Conservation (phyloP, 2,329 filamentous ascomycete genomes). For the Fusarium algeriense region DNA sequence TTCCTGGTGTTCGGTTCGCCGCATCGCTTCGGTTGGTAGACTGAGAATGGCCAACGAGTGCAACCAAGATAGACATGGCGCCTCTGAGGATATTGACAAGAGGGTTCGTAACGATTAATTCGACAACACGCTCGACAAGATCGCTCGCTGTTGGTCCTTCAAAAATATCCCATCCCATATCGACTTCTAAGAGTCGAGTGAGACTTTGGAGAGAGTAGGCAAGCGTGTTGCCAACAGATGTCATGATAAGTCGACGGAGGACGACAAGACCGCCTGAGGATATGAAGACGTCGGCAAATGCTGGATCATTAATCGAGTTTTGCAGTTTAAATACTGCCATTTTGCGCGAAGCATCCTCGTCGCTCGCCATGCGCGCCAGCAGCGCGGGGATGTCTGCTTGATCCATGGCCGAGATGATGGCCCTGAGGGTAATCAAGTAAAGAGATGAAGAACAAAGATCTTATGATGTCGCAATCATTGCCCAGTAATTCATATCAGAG, state of each 20-base stretch:
- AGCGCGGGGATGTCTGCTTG: slow-evolving; percentile 76
- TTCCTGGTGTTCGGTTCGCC: slow-evolving; percentile 62
- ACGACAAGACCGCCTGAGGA: slow-evolving; percentile 86
- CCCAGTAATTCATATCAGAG: slow-evolving; percentile 10
- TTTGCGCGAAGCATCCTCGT: slow-evolving; percentile 92
- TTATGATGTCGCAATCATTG: slow-evolving; percentile 37
- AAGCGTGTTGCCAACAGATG: slow-evolving; percentile 90
- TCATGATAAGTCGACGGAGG: slow-evolving; percentile 85
- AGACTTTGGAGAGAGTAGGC: slow-evolving; percentile 95
- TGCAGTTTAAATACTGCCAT: slow-evolving; percentile 99
- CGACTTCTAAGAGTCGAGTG: slow-evolving; percentile 88
- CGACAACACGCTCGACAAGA: slow-evolving; percentile 81
- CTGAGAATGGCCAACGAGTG: slow-evolving; percentile 89
- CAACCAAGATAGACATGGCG: slow-evolving; percentile 95
- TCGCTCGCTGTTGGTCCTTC: slow-evolving; percentile 72
- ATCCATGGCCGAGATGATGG: slow-evolving; percentile 59
- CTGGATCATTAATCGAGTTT: slow-evolving; percentile 92
- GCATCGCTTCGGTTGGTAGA: slow-evolving; percentile 58
- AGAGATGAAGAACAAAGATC: slow-evolving; percentile 2
- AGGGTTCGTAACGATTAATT: slow-evolving; percentile 93
- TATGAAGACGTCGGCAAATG: slow-evolving; percentile 97
- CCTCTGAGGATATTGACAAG: slow-evolving; percentile 97
- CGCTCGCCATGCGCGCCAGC: slow-evolving; percentile 72
- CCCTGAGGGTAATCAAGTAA: slow-evolving; percentile 5
- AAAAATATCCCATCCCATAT: slow-evolving; percentile 97